Percentiles rank a stretch among this genome's conserved stretches.
phyloP scores from a whole-genome alignment of 306 rosid genomes.

The Lathyrus oleraceus region DNA sequence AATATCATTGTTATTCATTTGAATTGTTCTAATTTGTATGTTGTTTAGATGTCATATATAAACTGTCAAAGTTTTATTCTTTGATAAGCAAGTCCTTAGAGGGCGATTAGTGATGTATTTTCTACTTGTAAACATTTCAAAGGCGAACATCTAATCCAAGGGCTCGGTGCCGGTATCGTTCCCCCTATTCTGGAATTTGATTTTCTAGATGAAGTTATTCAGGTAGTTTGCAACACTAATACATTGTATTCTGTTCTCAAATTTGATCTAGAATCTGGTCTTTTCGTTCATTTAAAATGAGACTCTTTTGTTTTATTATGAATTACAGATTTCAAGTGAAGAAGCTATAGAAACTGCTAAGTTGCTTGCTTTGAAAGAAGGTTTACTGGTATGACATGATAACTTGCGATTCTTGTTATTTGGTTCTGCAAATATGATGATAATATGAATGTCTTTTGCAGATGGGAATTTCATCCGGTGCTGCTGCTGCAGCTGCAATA shows the following conservation, averaged over 20 bases:
- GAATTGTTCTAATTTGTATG: background rate
- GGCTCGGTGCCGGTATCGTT: slow-evolving; percentile 70
- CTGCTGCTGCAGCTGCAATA: slow-evolving; percentile 74
- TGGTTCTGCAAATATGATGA: background rate
- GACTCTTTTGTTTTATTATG: slow-evolving; percentile 4
- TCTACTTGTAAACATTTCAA: slow-evolving; percentile 20
- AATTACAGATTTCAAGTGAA: slow-evolving; percentile 57
- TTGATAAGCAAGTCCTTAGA: slow-evolving; percentile 1
- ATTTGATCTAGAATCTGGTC: slow-evolving; percentile 20
- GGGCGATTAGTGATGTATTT: slow-evolving; percentile 8
- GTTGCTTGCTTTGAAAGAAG: slow-evolving; percentile 74
- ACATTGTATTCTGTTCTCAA: slow-evolving; percentile 24
- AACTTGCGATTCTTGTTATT: background rate
- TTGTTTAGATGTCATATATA: background rate
- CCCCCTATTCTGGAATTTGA: slow-evolving; percentile 55
- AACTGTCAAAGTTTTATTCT: background rate
- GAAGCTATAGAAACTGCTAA: slow-evolving; percentile 77
- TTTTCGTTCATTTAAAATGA: slow-evolving; percentile 8
- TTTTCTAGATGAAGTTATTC: slow-evolving; percentile 67
- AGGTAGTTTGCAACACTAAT: slow-evolving; percentile 44
- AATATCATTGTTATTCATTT: background rate
- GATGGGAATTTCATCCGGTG: slow-evolving; percentile 90
- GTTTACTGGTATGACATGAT: slow-evolving; percentile 58
- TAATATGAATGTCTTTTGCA: slow-evolving; percentile 32
- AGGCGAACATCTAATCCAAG: slow-evolving; percentile 81